phyloP scores from a whole-genome alignment of 2,329 filamentous ascomycete species.

The Penicillium aurantiogriseum region DNA sequence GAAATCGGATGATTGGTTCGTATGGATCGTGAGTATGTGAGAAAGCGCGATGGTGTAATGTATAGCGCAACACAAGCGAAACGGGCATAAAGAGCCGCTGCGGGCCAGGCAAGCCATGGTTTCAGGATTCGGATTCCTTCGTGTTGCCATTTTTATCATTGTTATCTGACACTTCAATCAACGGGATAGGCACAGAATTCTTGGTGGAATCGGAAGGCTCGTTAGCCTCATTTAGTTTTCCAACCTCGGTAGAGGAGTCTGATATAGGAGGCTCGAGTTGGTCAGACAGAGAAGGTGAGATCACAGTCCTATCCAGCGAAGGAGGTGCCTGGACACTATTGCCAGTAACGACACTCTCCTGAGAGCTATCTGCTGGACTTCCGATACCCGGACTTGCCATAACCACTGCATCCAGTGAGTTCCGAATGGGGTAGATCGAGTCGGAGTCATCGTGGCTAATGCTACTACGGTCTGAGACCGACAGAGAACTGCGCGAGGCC shows the following conservation, averaged over 20 bases:
- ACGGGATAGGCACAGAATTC: constrained; percentile 15
- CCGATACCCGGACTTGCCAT: constrained; percentile 24
- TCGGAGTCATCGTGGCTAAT: constrained; percentile 32
- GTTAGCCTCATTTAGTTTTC: background rate
- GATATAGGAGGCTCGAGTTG: background rate
- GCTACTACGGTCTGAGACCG: constrained; percentile 35
- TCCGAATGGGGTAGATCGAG: constrained; percentile 20
- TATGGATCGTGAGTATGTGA: constrained; percentile 3
- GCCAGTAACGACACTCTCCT: constrained; percentile 21
- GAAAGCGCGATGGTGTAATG: background rate
- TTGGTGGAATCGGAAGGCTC: background rate
- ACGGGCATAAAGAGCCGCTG: background rate
- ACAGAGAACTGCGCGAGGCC: constrained; percentile 36
- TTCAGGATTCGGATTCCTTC: background rate
- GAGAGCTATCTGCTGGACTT: constrained; percentile 26
- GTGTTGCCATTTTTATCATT: constrained; percentile 5
- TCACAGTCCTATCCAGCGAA: background rate
- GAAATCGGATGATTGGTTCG: background rate
- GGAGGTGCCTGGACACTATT: constrained; percentile 8
- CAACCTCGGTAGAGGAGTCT: background rate
- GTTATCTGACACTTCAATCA: constrained; percentile 26
- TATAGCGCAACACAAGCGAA: background rate
- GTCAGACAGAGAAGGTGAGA: background rate
- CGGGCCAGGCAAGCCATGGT: background rate
- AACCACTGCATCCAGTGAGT: constrained; percentile 26